Base-by-base conservation (phyloP, 257 asterid species). In the Primulina eburnea region DNA sequence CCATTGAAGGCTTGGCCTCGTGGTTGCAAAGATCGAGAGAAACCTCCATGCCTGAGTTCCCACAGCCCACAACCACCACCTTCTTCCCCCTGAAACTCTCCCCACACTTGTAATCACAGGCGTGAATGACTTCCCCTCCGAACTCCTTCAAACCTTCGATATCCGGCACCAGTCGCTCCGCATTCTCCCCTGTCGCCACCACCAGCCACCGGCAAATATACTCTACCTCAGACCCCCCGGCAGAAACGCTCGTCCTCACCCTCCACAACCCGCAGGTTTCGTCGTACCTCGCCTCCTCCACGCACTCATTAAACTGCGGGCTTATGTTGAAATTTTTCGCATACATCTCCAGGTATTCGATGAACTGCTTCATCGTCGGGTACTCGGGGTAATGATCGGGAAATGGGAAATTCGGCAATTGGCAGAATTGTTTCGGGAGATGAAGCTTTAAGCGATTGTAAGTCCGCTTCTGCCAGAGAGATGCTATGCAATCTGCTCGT, bases 21-120 rank as follows among this genome's bases (percentile, higher is more conserved):
- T 75, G 79, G 17, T 69, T 70, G 26, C 68, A 63, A 17, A 75
- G 79, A 58, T 75, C 79, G 29, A 75, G 75, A 6, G 75, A 69
- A 4, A 75, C 67, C 59, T 75, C 79, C 79, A 75, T 75, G 68
- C 79, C 79, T 4, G 79, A 75, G 32, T 75, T 75, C 35, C 79
- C 79, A 30, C 79, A 75, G 6, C 79, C 79, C 2, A 75, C 79
- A n/a, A 75, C 75, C 1, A 69, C 29, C 9, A 75, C 75, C 29
- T 62, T 62, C 67, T 69, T 64, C 21, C 75, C 75, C 7, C 33
- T 37, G 32, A 69, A 75, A 40, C 35, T 32, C 34, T 62, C 60
- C 5, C 79, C 79, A 38, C 71, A 55, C 43, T 69, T 69, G 32
- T 75, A 75, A 7, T 69, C 75, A 34, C 71, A 62, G 52, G 75